Percentiles rank a stretch among this genome's conserved stretches.
phyloP scores from a whole-genome alignment of 352 stramenopile species.

The Phytophthora sansomeana region DNA sequence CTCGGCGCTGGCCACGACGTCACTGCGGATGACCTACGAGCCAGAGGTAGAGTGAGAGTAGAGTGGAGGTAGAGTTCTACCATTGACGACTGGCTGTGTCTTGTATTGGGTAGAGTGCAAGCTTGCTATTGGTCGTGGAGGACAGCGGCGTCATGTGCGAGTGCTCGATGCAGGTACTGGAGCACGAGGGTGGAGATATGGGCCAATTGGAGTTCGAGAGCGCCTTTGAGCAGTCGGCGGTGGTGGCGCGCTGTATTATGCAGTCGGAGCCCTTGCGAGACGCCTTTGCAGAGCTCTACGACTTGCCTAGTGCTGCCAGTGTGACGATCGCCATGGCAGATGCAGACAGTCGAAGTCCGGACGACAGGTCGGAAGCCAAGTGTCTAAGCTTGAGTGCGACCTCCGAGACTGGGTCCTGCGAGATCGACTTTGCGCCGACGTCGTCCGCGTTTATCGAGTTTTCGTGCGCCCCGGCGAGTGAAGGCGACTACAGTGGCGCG shows the following conservation, averaged over 20 bases:
- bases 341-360: constrained; percentile 20
- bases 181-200: constrained; percentile 80
- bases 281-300: constrained; percentile 84
- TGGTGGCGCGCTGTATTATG: constrained; percentile 85
- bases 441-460: constrained; percentile 89
- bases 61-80: not conserved
- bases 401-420: constrained; percentile 79
- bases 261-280: constrained; percentile 84
- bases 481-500: constrained; percentile 26
- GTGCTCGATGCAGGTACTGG: constrained; percentile 83
- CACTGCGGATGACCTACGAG: constrained; percentile 77
- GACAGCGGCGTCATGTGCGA: constrained; percentile 88
- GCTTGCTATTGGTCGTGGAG: constrained; percentile 76
- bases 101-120: constrained; percentile 49
- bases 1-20: constrained; percentile 70
- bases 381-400: constrained; percentile 74
- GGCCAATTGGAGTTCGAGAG: constrained; percentile 79
- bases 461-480: constrained; percentile 47
- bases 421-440: constrained; percentile 78
- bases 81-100: constrained; percentile 14
- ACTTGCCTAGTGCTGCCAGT: constrained; percentile 80
- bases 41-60: constrained; percentile 42
- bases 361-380: constrained; percentile 30
- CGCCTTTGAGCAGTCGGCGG: constrained; percentile 75
- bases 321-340: constrained; percentile 81